Evolutionary conservation across 345 rosid species (phyloP).

Genomic region (Erucastrum elatum): DNA sequence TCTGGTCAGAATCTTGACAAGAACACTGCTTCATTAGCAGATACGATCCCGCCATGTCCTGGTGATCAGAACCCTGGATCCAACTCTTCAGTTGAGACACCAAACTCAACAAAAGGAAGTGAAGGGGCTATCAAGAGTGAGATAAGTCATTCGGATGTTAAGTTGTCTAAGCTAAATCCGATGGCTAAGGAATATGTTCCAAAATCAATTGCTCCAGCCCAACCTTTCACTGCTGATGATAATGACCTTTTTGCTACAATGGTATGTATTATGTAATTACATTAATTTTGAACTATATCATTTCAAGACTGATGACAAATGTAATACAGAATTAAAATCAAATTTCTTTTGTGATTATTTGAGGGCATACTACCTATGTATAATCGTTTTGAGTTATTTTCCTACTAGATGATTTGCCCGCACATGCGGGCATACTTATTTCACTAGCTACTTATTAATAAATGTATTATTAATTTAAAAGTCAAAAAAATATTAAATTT

Average conservation of each 20-base stretch:
- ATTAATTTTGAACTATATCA: not conserved
- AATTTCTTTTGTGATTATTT: not conserved
- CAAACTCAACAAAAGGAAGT: slow-evolving; percentile 15
- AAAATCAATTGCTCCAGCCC: slow-evolving; percentile 41
- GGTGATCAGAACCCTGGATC: slow-evolving; percentile 42
- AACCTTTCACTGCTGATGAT: not conserved
- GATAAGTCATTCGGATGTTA: slow-evolving; percentile 54
- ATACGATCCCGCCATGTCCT: not conserved
- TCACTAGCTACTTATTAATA: too few relatives aligned
- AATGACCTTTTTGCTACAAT: slow-evolving; percentile 31
- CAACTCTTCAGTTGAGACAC: slow-evolving; percentile 38
- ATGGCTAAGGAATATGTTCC: slow-evolving; percentile 85
- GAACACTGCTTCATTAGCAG: not conserved
- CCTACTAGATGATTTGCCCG: not conserved
- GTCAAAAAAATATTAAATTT: too few relatives aligned
- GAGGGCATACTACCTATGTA: not conserved
- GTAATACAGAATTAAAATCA: not conserved
- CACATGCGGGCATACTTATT: too few relatives aligned
- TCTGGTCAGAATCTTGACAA: slow-evolving; percentile 38
- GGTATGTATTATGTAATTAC: slow-evolving; percentile 44
- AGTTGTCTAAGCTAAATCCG: slow-evolving; percentile 72
- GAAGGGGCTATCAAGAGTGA: slow-evolving; percentile 45
- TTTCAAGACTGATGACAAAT: not conserved
- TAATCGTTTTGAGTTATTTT: not conserved
- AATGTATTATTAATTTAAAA: too few relatives aligned